These are phyloP conservation scores for Colletotrichum higginsianum DNA, from an alignment of 2,329 filamentous ascomycete genomes.

Conservation along the genomic window DNA sequence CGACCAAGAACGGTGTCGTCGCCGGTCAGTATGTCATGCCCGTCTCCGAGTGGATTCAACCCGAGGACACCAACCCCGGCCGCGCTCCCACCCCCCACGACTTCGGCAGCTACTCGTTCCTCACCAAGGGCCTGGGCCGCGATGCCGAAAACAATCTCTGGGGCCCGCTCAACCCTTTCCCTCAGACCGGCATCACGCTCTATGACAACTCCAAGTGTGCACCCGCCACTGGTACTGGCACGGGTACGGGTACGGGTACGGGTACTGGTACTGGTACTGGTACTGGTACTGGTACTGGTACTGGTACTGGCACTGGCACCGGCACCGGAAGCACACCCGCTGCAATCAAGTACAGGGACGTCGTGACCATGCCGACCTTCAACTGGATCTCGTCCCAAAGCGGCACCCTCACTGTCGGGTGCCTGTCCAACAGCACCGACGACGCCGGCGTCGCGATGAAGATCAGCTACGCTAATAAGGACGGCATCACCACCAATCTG, in stretches of 20 bases:
- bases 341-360: slow-evolving; percentile 22
- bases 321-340: not conserved
- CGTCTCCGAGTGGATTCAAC: slow-evolving; percentile 60
- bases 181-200: slow-evolving; percentile 40
- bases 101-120: slow-evolving; percentile 52
- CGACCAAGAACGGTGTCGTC: slow-evolving; percentile 56
- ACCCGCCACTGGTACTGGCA: not conserved
- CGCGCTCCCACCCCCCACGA: slow-evolving; percentile 49
- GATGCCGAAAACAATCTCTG: slow-evolving; percentile 51
- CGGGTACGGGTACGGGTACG: slow-evolving; percentile 3
- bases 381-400: slow-evolving; percentile 41
- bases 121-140: slow-evolving; percentile 50
- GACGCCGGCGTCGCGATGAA: slow-evolving; percentile 44
- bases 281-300: not conserved
- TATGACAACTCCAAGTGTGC: slow-evolving; percentile 41
- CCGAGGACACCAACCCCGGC: slow-evolving; percentile 57
- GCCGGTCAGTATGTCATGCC: slow-evolving; percentile 58
- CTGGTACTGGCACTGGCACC: slow-evolving; percentile 1
- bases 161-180: slow-evolving; percentile 55
- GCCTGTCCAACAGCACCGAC: slow-evolving; percentile 39
- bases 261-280: slow-evolving; percentile 13
- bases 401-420: slow-evolving; percentile 43
- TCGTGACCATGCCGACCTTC: slow-evolving; percentile 33
- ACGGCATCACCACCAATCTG: slow-evolving; percentile 36
- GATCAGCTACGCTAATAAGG: slow-evolving; percentile 46